Conservation (phyloP, 352 stramenopile genomes). For the Phytophthora pseudosyringae region DNA sequence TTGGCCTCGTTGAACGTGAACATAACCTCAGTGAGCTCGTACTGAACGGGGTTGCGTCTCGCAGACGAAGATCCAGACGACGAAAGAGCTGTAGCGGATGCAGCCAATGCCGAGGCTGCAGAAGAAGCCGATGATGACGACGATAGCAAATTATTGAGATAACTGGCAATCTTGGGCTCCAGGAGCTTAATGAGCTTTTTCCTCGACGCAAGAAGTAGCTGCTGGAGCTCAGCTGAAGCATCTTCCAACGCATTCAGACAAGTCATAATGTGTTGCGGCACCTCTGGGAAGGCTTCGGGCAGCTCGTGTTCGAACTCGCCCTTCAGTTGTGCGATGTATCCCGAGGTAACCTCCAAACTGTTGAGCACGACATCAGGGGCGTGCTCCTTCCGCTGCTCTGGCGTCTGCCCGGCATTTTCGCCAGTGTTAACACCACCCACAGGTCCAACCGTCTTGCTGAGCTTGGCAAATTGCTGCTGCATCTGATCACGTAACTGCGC, state of each 20-base stretch:
- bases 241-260: slow-evolving; percentile 81
- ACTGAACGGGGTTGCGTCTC: slow-evolving; percentile 59
- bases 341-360: slow-evolving; percentile 73
- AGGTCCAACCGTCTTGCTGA: slow-evolving; percentile 84
- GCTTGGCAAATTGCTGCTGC: slow-evolving; percentile 85
- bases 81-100: slow-evolving; percentile 40
- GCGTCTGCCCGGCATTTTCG: slow-evolving; percentile 16
- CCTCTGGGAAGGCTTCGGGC: slow-evolving; percentile 72
- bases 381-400: slow-evolving; percentile 63
- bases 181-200: slow-evolving; percentile 85
- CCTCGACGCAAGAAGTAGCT: slow-evolving; percentile 67
- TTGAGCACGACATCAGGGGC: slow-evolving; percentile 84
- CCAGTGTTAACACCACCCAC: slow-evolving; percentile 24
- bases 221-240: slow-evolving; percentile 64
- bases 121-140: slow-evolving; percentile 41
- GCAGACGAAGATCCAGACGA: slow-evolving; percentile 29
- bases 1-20: slow-evolving; percentile 91
- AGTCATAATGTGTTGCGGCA: slow-evolving; percentile 75
- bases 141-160: slow-evolving; percentile 59
- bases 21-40: slow-evolving; percentile 86
- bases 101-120: slow-evolving; percentile 38
- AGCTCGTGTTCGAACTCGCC: slow-evolving; percentile 75
- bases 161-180: slow-evolving; percentile 70
- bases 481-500: slow-evolving; percentile 88
- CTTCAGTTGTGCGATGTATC: slow-evolving; percentile 86